phyloP scores from a whole-genome alignment of 2,329 filamentous ascomycete species.

The Xylaria multiplex region DNA sequence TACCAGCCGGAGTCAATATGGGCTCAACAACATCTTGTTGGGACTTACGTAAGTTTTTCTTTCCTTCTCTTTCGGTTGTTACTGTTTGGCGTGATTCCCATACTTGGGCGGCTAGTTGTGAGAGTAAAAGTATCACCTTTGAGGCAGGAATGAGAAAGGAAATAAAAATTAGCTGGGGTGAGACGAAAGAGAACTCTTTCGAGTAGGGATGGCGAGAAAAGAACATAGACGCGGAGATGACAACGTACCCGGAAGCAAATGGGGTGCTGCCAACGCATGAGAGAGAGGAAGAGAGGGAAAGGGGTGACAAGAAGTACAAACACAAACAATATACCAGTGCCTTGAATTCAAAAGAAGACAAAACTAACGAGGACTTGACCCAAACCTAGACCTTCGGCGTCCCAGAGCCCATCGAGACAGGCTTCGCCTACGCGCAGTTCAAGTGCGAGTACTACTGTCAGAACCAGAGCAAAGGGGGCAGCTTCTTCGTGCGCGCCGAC shows the following conservation, averaged over 20 bases:
- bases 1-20: conserved; percentile 46
- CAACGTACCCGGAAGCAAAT: not conserved
- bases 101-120: not conserved
- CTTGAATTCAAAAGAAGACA: not conserved
- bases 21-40: conserved; percentile 43
- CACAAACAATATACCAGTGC: not conserved
- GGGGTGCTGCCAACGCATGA: not conserved
- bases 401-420: conserved; percentile 43
- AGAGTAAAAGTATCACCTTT: not conserved
- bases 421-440: conserved; percentile 49
- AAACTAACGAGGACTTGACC: not conserved
- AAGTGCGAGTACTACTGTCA: conserved; percentile 51
- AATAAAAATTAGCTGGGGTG: too few relatives aligned
- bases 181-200: not conserved
- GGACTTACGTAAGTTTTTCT: conserved; percentile 43
- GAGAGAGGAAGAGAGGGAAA: not conserved
- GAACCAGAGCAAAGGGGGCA: conserved; percentile 38
- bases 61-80: not conserved
- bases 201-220: not conserved
- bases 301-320: not conserved
- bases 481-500: conserved; percentile 46
- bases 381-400: conserved; percentile 46
- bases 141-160: too few relatives aligned
- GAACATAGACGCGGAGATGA: not conserved
- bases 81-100: not conserved